Evolutionary conservation across 805 yeast genomes (phyloP).

Genomic region (Ogataea angusta): DNA sequence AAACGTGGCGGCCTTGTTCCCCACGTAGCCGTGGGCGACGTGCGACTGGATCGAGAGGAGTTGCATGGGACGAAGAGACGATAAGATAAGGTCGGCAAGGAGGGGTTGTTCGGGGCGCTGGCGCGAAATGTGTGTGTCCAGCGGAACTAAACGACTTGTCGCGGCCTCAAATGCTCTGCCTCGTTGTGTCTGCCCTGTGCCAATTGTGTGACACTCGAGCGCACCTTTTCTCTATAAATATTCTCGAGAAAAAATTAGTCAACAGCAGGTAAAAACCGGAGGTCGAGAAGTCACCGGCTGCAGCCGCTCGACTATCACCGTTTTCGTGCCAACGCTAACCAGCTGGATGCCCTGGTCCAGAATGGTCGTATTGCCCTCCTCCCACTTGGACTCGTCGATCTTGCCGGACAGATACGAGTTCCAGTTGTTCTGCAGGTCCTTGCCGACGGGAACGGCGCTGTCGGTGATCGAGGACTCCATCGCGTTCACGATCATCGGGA

Average conservation of each 20-base stretch:
- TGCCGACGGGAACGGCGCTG: conserved; percentile 9
- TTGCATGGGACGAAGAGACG: conserved; percentile 1
- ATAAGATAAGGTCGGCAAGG: conserved; percentile 1
- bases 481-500: conserved; percentile 38
- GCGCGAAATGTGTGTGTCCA: neutral
- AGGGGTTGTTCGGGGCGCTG: neutral
- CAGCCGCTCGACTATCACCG: conserved; percentile 58
- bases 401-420: conserved; percentile 29
- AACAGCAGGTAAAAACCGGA: conserved; percentile 71
- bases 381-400: conserved; percentile 27
- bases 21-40: conserved; percentile 72
- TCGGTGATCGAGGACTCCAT: conserved; percentile 38
- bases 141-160: too few species aligned
- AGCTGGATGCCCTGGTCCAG: conserved; percentile 15
- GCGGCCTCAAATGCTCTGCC: too few species aligned
- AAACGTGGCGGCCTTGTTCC: conserved; percentile 63
- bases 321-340: conserved; percentile 33
- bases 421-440: conserved; percentile 31
- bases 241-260: conserved; percentile 2
- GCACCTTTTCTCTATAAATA: neutral
- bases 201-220: too few species aligned
- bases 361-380: conserved; percentile 13
- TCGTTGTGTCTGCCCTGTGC: too few species aligned
- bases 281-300: conserved; percentile 52
- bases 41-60: conserved; percentile 64